These are phyloP conservation scores for Alternaria arborescens DNA, from an alignment of 2,329 filamentous ascomycete genomes.

Conservation along the genomic window DNA sequence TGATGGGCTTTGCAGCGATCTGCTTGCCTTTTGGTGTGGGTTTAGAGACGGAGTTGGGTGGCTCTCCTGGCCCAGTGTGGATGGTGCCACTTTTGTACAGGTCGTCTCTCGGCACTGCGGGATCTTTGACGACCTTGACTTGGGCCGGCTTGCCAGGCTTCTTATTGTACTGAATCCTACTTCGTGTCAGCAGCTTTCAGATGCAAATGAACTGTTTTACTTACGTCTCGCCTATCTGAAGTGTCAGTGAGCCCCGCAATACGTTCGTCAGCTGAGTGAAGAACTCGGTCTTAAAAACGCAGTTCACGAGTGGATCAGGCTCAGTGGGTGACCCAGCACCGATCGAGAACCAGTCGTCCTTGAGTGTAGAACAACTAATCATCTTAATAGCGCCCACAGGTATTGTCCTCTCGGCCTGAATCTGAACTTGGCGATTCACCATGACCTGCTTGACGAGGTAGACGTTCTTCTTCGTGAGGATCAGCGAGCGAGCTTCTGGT, in stretches of 20 bases:
- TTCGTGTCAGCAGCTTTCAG: slow-evolving; percentile 31
- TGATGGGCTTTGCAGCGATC: slow-evolving; percentile 87
- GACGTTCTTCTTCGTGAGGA: slow-evolving; percentile 85
- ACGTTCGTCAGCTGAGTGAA: slow-evolving; percentile 88
- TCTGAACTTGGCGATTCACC: slow-evolving; percentile 81
- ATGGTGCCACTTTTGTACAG: slow-evolving; percentile 93
- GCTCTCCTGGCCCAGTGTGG: slow-evolving; percentile 85
- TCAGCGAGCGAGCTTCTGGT: slow-evolving; percentile 81
- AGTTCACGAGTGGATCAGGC: slow-evolving; percentile 91
- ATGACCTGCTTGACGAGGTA: slow-evolving; percentile 88
- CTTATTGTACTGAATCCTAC: slow-evolving; percentile 89
- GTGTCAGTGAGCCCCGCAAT: slow-evolving; percentile 79
- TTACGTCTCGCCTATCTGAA: slow-evolving; percentile 79
- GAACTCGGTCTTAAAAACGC: slow-evolving; percentile 95
- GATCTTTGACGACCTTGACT: slow-evolving; percentile 91
- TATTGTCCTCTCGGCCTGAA: slow-evolving; percentile 81
- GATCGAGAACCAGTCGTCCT: slow-evolving; percentile 97
- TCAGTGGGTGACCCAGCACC: slow-evolving; percentile 90
- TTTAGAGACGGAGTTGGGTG: slow-evolving; percentile 80
- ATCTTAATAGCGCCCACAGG: slow-evolving; percentile 89
- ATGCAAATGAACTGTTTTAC: slow-evolving; percentile 28
- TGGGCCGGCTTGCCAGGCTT: slow-evolving; percentile 91
- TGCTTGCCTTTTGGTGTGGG: slow-evolving; percentile 89
- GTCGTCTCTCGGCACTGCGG: slow-evolving; percentile 74
- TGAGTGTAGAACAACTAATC: slow-evolving; percentile 78